A percentile compares a stretch with the other conserved stretches of the same genome.
These are phyloP conservation scores for Delonix regia DNA, from an alignment of 306 rosid species.

Conservation along the genomic window DNA sequence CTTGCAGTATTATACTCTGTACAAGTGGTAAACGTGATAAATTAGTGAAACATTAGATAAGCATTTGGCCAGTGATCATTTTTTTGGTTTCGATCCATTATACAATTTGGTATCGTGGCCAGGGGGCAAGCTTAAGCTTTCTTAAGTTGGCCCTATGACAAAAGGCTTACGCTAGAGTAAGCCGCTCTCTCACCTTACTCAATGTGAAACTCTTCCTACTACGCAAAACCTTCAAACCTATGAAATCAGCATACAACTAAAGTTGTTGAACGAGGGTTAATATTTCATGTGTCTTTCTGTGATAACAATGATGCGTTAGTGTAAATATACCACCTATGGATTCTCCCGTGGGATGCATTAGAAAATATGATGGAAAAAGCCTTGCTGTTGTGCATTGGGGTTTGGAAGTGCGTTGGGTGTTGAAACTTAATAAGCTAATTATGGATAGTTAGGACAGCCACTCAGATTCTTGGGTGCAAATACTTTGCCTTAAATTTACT, in stretches of 20 bases:
- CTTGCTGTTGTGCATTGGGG: not conserved
- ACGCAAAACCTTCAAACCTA: not conserved
- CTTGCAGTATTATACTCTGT: not conserved
- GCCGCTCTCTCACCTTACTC: not conserved
- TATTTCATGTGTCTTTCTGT: not conserved
- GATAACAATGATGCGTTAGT: not conserved
- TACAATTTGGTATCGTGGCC: not conserved
- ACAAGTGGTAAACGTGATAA: not conserved
- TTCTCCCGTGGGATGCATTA: not conserved
- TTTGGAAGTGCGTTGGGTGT: slow-evolving; percentile 15
- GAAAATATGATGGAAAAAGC: not conserved
- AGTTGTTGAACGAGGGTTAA: not conserved
- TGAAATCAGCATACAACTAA: not conserved
- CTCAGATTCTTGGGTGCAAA: slow-evolving; percentile 8
- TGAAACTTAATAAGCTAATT: slow-evolving; percentile 31
- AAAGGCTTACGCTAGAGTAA: not conserved
- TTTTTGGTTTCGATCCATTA: not conserved
- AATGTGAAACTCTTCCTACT: not conserved
- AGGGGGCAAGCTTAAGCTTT: slow-evolving; percentile 1
- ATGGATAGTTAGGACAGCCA: slow-evolving; percentile 1
- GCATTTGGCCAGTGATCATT: slow-evolving; percentile 3
- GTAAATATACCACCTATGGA: not conserved
- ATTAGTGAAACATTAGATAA: slow-evolving; percentile 6
- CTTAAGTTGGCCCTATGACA: not conserved
- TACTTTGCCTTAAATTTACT: slow-evolving; percentile 25